A percentile compares a stretch with the other conserved stretches of the same genome.
phyloP scores from a whole-genome alignment of 2,329 filamentous ascomycete genomes.

The Pseudocercospora crystallina region DNA sequence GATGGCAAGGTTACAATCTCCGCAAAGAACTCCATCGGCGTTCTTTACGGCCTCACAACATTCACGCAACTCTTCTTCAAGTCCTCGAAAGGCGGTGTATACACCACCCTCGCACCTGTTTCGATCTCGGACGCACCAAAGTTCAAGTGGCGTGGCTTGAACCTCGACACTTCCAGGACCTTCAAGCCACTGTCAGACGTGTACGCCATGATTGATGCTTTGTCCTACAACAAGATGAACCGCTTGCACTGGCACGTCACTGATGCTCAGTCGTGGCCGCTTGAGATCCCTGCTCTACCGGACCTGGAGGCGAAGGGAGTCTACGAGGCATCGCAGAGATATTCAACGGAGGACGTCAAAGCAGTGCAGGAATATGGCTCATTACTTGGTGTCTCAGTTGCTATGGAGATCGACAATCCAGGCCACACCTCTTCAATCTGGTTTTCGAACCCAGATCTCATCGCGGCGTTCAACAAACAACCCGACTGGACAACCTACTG shows the following conservation, averaged over 20 bases:
- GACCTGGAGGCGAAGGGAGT: constrained; percentile 71
- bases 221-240: constrained; percentile 80
- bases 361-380: constrained; percentile 70
- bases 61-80: constrained; percentile 79
- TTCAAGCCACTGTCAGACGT: constrained; percentile 69
- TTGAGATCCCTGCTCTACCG: constrained; percentile 75
- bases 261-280: constrained; percentile 81
- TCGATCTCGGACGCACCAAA: constrained; percentile 69
- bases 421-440: constrained; percentile 72
- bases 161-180: constrained; percentile 74
- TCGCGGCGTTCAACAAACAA: constrained; percentile 61
- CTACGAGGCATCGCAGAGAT: constrained; percentile 66
- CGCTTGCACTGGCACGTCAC: constrained; percentile 77
- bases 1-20: constrained; percentile 62
- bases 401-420: constrained; percentile 78
- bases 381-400: constrained; percentile 67
- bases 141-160: constrained; percentile 75
- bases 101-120: constrained; percentile 71
- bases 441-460: constrained; percentile 67
- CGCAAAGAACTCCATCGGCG: constrained; percentile 66
- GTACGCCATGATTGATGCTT: constrained; percentile 71
- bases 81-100: constrained; percentile 60
- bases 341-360: constrained; percentile 64
- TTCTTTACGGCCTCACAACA: constrained; percentile 71
- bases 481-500: constrained; percentile 55